Evolutionary conservation across 202 grass and related monocot species (phyloP).

Genomic region (Digitaria exilis): DNA sequence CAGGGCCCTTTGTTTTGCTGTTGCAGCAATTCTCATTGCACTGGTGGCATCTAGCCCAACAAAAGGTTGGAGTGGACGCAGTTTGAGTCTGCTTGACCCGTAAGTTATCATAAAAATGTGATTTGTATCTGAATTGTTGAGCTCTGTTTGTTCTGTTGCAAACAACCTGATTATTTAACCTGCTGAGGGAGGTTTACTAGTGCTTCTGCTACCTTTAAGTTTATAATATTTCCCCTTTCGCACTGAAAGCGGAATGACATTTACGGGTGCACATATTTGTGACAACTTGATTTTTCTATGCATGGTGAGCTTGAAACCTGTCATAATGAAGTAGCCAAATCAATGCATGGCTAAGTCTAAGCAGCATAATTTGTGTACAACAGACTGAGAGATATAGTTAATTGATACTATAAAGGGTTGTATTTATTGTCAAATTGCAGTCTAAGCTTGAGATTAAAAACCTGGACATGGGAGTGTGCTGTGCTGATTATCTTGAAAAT

Average conservation of each 20-base stretch:
- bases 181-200: not conserved
- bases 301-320: not conserved
- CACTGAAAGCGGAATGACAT: not conserved
- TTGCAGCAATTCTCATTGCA: slow-evolving; percentile 76
- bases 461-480: not conserved
- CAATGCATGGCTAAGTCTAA: not conserved
- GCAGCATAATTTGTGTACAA: not conserved
- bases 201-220: not conserved
- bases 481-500: not conserved
- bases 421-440: not conserved
- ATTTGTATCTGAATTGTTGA: slow-evolving; percentile 11
- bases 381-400: not conserved
- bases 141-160: slow-evolving; percentile 9
- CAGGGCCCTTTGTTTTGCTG: slow-evolving; percentile 84
- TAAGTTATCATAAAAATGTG: slow-evolving; percentile 52
- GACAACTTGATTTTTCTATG: not conserved
- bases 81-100: slow-evolving; percentile 99
- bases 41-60: slow-evolving; percentile 99
- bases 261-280: not conserved
- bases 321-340: not conserved
- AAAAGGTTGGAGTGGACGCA: slow-evolving; percentile 99
- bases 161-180: not conserved
- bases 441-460: not conserved
- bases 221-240: not conserved
- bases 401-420: not conserved